These are phyloP conservation scores for Phyllostachys edulis DNA, from an alignment of 176 grass and related monocot genomes.

Conservation along the genomic window DNA sequence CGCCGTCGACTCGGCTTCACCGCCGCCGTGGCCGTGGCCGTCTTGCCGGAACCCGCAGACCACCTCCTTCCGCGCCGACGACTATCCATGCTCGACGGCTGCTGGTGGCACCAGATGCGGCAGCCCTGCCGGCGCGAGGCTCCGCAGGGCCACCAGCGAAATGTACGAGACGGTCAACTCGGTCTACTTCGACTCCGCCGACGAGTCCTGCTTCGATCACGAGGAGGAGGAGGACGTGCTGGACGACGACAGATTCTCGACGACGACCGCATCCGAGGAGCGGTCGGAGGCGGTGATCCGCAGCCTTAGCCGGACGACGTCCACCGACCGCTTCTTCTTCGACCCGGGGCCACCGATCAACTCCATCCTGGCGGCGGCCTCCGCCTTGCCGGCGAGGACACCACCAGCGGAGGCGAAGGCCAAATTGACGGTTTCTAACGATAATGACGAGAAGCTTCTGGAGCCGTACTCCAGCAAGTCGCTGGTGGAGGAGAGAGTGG, in stretches of 20 bases:
- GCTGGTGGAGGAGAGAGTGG: slow-evolving; percentile 56
- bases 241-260: slow-evolving; percentile 26
- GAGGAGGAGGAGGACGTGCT: neutral
- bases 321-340: slow-evolving; percentile 65
- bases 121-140: neutral
- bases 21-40: slow-evolving; percentile 51
- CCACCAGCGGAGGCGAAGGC: neutral
- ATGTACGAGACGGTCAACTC: slow-evolving; percentile 60
- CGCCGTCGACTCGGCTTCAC: neutral
- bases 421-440: neutral
- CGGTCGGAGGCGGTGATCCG: slow-evolving; percentile 51
- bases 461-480: neutral
- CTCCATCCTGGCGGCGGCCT: slow-evolving; percentile 22
- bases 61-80: slow-evolving; percentile 45
- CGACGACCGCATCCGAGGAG: slow-evolving; percentile 34
- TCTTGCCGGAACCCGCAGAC: slow-evolving; percentile 50
- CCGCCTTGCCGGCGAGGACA: neutral
- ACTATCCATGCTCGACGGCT: slow-evolving; percentile 15
- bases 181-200: slow-evolving; percentile 46
- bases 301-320: slow-evolving; percentile 31
- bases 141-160: neutral
- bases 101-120: neutral
- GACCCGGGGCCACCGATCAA: slow-evolving; percentile 42
- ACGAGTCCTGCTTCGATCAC: neutral
- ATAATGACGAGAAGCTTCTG: neutral